Evolutionary conservation across 2,329 filamentous ascomycete species (phyloP), one percentile per base, ranked within the genome.

Genomic region (Neofusicoccum ribis): DNA sequence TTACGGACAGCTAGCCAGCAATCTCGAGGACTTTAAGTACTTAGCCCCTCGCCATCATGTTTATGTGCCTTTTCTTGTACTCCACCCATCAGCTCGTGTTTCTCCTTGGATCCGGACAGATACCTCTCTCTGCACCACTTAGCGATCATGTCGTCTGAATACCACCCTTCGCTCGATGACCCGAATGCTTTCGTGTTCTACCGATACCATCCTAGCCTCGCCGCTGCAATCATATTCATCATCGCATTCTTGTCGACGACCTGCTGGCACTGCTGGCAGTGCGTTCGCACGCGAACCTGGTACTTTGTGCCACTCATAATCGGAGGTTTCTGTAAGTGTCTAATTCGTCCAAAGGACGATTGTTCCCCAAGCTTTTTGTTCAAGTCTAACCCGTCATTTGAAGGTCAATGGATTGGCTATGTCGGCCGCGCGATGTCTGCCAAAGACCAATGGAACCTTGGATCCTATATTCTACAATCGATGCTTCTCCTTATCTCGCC

Each of bases 361-460:
- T 9, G n/a, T 27, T n/a, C 41, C 12, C 9, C 6, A 7, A 54
- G 5, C 11, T 8, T 31, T 14, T n/a, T 2, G 43, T 4, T 20
- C 5, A 23, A 12, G 3, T 1, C 46, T 49, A 9, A 49, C 17
- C 1, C 27, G 3, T 49, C 17, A 20, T 3, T 9, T 1, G 17
- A 58, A 85, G 82, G 84, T 66, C 82, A 86, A 71, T 71, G 72
- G 0, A 72, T 85, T 31, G 84, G 84, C 12, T 86, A 86, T 66
- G 70, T 82, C 12, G 82, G 79, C 2, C 80, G 84, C 58, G 78
- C 79, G 1, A 70, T 73, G 3, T 77, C 78, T 1, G 41, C 50
- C 1, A 69, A 79, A 41, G 80, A 76, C 43, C 39, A 59, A 34
- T 60, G 64, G 59, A 76, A 76, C 3, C 67, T 78, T 17, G 70